Evolutionary conservation across 2,329 filamentous ascomycete species (phyloP).

Genomic region (Fulvia fulva): DNA sequence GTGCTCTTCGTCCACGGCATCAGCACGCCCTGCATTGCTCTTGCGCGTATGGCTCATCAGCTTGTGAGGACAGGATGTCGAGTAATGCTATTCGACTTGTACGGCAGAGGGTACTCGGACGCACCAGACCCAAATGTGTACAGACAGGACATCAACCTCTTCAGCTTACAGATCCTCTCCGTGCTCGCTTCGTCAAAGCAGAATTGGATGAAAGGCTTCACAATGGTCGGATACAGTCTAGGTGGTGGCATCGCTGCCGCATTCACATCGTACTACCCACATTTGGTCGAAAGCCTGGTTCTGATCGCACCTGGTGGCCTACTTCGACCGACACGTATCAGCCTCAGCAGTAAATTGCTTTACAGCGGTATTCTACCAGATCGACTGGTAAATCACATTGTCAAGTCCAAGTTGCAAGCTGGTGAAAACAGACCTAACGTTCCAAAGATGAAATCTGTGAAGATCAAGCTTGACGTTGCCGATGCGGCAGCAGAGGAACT

Average conservation of each 20-base stretch:
- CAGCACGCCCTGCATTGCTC: conserved; percentile 68
- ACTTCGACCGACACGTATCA: conserved; percentile 61
- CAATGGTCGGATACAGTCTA: conserved; percentile 73
- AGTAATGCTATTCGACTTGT: conserved; percentile 76
- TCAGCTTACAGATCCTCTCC: conserved; percentile 67
- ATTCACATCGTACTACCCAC: conserved; percentile 66
- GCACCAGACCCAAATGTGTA: conserved; percentile 62
- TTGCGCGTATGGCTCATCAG: conserved; percentile 62
- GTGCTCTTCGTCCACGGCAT: conserved; percentile 76
- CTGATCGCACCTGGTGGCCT: conserved; percentile 77
- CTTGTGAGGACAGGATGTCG: conserved; percentile 64
- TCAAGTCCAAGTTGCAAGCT: conserved; percentile 33
- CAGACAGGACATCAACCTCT: conserved; percentile 70
- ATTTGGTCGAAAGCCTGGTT: conserved; percentile 65
- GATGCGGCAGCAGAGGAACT: conserved; percentile 23
- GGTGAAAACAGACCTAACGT: conserved; percentile 21
- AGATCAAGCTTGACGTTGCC: conserved; percentile 5
- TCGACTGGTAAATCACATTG: conserved; percentile 50
- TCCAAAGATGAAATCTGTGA: conserved; percentile 1
- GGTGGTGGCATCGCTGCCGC: conserved; percentile 69
- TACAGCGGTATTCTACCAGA: conserved; percentile 63
- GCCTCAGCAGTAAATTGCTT: conserved; percentile 57
- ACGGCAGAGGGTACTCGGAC: conserved; percentile 75
- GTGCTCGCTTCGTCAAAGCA: conserved; percentile 67
- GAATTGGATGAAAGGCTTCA: conserved; percentile 61